A percentile compares a stretch with the other conserved stretches of the same genome.
Evolutionary conservation across 2,329 filamentous ascomycete species (phyloP).

Genomic region (Penicillium sp.): DNA sequence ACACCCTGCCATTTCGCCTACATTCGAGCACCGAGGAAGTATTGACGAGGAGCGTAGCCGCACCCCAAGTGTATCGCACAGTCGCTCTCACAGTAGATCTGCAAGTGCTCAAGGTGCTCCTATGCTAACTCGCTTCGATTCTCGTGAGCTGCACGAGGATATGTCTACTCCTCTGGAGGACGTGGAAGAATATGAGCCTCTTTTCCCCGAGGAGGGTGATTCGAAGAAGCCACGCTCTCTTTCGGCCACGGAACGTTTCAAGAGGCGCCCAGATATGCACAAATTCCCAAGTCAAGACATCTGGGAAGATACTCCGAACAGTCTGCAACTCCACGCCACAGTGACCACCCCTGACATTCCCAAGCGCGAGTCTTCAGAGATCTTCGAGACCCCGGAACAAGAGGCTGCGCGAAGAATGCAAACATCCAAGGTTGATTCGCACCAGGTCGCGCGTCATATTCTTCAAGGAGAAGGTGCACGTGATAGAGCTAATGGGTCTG

Average conservation of each 20-base stretch:
- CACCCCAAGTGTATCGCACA: conserved; percentile 61
- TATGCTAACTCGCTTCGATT: conserved; percentile 58
- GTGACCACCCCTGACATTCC: conserved; percentile 78
- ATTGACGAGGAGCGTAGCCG: conserved; percentile 58
- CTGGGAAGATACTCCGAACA: conserved; percentile 94
- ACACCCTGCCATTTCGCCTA: conserved; percentile 80
- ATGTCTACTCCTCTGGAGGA: conserved; percentile 75
- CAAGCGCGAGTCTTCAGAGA: conserved; percentile 46
- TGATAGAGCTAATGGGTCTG: conserved; percentile 31
- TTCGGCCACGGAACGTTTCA: conserved; percentile 60
- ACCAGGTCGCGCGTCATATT: conserved; percentile 42
- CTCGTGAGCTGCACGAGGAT: conserved; percentile 56
- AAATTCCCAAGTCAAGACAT: conserved; percentile 94
- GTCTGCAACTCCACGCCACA: conserved; percentile 73
- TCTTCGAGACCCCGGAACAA: conserved; percentile 54
- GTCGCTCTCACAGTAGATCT: conserved; percentile 67
- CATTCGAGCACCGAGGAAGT: conserved; percentile 65
- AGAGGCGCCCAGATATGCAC: conserved; percentile 57
- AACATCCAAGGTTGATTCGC: conserved; percentile 43
- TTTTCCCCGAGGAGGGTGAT: conserved; percentile 78
- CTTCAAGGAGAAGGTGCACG: conserved; percentile 32
- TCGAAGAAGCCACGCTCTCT: conserved; percentile 59
- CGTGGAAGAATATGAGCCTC: conserved; percentile 90
- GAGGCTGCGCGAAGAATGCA: conserved; percentile 50
- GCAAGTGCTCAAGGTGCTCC: conserved; percentile 64